Evolutionary conservation across 495 filamentous ascomycete species (phyloP).

Genomic region (Platismatia glauca): DNA sequence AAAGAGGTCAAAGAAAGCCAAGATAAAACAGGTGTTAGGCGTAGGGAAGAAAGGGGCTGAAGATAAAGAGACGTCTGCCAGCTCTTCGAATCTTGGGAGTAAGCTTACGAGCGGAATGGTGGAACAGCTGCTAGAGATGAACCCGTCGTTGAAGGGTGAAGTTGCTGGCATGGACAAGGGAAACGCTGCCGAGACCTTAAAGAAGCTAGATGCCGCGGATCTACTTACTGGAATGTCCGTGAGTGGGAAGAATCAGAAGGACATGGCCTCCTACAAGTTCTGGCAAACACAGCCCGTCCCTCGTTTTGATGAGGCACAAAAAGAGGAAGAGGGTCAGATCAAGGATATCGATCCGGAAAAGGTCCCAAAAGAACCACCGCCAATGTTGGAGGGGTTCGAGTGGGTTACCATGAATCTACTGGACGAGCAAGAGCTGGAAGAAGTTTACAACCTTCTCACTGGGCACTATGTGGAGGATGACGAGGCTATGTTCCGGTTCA

Average conservation of each 20-base stretch:
- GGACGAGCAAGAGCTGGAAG: conserved; percentile 56
- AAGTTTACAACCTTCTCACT: conserved; percentile 80
- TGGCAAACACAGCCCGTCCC: conserved; percentile 96
- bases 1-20: conserved; percentile 25
- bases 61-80: conserved; percentile 16
- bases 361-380: conserved; percentile 58
- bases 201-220: conserved; percentile 65
- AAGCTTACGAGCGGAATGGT: conserved; percentile 38
- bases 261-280: conserved; percentile 95
- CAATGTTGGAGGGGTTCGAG: conserved; percentile 69
- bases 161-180: conserved; percentile 38
- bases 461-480: conserved; percentile 96
- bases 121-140: conserved; percentile 39
- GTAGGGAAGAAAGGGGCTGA: conserved; percentile 22
- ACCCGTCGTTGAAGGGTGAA: conserved; percentile 43
- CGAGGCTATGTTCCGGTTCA: conserved; percentile 93
- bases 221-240: conserved; percentile 69
- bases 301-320: conserved; percentile 49
- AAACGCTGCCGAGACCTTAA: conserved; percentile 53
- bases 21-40: conserved; percentile 24
- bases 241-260: conserved; percentile 80
- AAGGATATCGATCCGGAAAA: conserved; percentile 64
- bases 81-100: conserved; percentile 29
- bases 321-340: conserved; percentile 50
- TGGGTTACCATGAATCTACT: conserved; percentile 88